Evolutionary conservation across 495 filamentous ascomycete species (phyloP), one percentile per base, ranked within the genome.

Genomic region (Daldinia grandis): DNA sequence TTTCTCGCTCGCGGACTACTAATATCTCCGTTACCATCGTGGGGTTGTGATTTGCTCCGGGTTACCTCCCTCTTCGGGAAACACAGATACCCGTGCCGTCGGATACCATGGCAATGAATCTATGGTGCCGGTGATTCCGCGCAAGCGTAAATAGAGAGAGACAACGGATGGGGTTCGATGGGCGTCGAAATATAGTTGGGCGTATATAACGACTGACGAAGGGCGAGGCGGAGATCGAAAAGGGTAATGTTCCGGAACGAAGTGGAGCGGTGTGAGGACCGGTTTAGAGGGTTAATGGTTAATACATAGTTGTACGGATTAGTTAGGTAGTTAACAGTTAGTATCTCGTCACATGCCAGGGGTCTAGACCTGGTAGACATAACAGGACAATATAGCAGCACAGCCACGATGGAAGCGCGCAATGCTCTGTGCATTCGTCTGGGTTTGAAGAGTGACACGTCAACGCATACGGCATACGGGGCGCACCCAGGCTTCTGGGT

Each of bases 401-500:
- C 64, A 72, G 69, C 69, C 69, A 68, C 69, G 62, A 24, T 60
- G 21, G 64, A 64, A 64, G 67, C 61, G 67, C 55, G 55, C 25
- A 54, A 40, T 30, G 68, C 68, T 67, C 58, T 66, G 50, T 59
- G 42, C 47, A 64, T 64, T 67, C 53, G 58, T 67, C 59, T 72
- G 69, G 69, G 17, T 68, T 37, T 57, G 49, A 58, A 61, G 59
- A 27, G 69, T 72, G 69, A 72, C 69, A 72, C 69, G 69, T 72
- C 69, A 72, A 72, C 58, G 37, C 64, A 71, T 71, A 71, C 67
- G 60, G 59, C 55, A 67, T 68, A 69, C n/a, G n/a, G n/a, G n/a
- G n/a, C n/a, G n/a, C n/a, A n/a, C 64, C 69, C 69, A 72, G 69
- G 69, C 69, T 68, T 72, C 69, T 72, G 69, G 69, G 69, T 72